Percentiles rank a stretch among this genome's conserved stretches.
Conservation (phyloP, 495 filamentous ascomycete species). For the Lentithecium fluviatile region DNA sequence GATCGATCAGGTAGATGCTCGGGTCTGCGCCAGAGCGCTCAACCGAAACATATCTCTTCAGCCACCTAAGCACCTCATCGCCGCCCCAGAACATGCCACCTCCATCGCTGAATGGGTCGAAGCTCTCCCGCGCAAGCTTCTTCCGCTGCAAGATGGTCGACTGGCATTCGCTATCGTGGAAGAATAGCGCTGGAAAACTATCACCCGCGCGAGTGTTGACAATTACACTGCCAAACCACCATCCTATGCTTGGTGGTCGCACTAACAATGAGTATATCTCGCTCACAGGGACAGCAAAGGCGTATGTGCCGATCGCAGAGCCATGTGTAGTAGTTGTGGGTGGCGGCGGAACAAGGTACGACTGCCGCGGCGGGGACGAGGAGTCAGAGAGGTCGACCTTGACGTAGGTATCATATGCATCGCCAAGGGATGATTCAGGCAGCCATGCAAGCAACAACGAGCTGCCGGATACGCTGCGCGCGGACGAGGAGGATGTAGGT, state of each 20-base stretch:
- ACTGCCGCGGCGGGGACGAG: conserved; percentile 76
- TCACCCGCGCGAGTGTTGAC: conserved; percentile 89
- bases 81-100: conserved; percentile 95
- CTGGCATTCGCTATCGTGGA: conserved; percentile 95
- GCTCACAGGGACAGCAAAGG: conserved; percentile 87
- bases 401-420: conserved; percentile 83
- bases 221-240: conserved; percentile 96
- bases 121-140: conserved; percentile 73
- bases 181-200: conserved; percentile 92
- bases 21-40: conserved; percentile 81
- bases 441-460: conserved; percentile 88
- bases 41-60: conserved; percentile 76
- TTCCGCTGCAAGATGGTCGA: conserved; percentile 93
- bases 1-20: conserved; percentile 88
- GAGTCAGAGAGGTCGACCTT: conserved; percentile 88
- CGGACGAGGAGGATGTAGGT: conserved; percentile 54
- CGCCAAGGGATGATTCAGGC: conserved; percentile 84
- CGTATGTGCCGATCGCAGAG: conserved; percentile 76
- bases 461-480: conserved; percentile 51
- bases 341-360: conserved; percentile 87
- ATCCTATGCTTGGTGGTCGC: conserved; percentile 87
- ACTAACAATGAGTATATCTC: conserved; percentile 89
- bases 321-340: conserved; percentile 73
- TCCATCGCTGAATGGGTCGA: conserved; percentile 84
- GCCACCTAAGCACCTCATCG: conserved; percentile 90